A percentile compares a stretch with the other conserved stretches of the same genome.
Evolutionary conservation across 768 basidiomycete genomes (phyloP).

Genomic region (Sarcodon aspratus): DNA sequence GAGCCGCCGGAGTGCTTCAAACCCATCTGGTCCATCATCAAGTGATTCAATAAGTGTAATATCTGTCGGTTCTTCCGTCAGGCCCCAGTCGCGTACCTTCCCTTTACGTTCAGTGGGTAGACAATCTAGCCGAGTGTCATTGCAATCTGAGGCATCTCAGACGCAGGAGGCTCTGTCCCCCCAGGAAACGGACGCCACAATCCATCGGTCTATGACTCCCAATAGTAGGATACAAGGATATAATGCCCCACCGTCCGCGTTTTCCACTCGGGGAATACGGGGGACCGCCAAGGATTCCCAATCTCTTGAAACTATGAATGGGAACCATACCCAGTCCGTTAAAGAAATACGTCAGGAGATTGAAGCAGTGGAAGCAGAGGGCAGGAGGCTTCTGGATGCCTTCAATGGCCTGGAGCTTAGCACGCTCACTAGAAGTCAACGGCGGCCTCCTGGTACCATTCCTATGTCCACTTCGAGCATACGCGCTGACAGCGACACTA

Average conservation of each 20-base stretch:
- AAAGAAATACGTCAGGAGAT: constrained; percentile 59
- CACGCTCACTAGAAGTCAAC: constrained; percentile 40
- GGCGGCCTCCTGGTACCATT: constrained; percentile 15
- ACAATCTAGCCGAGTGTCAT: constrained; percentile 37
- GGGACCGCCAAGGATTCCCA: background rate
- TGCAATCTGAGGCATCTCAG: constrained; percentile 32
- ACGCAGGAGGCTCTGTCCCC: constrained; percentile 26
- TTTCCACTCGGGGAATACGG: constrained; percentile 4
- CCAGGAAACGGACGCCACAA: constrained; percentile 1
- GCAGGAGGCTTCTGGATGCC: constrained; percentile 59
- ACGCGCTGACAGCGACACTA: constrained; percentile 8
- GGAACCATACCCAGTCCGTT: constrained; percentile 46
- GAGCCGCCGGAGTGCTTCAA: constrained; percentile 14
- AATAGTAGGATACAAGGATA: background rate
- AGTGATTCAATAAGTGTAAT: constrained; percentile 18
- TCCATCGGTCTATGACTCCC: constrained; percentile 13
- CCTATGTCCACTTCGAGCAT: background rate
- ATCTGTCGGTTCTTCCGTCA: constrained; percentile 9
- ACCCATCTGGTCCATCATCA: constrained; percentile 12
- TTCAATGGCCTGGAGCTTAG: constrained; percentile 72
- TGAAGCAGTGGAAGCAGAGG: constrained; percentile 57
- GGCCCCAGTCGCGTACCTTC: constrained; percentile 9
- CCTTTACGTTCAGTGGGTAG: constrained; percentile 28
- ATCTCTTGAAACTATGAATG: constrained; percentile 28
- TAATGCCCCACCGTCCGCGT: constrained; percentile 10